Evolutionary conservation across 2,329 filamentous ascomycete species (phyloP).

Genomic region (Ceratocystis colombiana): DNA sequence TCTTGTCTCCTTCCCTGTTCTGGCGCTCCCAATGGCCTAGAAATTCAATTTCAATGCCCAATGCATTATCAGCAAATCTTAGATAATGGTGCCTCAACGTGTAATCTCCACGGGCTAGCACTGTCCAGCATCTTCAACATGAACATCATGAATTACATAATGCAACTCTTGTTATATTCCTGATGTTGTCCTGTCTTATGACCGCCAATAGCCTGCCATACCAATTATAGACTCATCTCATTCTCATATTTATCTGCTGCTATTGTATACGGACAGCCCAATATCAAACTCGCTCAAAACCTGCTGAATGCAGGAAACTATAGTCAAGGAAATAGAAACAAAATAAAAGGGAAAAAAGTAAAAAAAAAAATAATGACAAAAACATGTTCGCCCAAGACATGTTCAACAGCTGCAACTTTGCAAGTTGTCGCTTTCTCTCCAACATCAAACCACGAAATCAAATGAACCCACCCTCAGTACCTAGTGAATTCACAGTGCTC

Average conservation of each 20-base stretch:
- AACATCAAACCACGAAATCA: background rate
- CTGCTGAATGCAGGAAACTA: constrained; percentile 6
- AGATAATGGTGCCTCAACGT: no score
- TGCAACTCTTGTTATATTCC: background rate
- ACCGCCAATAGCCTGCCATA: background rate
- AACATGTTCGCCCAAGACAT: background rate
- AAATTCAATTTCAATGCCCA: no score
- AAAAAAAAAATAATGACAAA: background rate
- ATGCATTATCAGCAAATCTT: no score
- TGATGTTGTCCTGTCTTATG: background rate
- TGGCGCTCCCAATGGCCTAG: no score
- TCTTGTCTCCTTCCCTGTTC: no score
- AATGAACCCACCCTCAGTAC: constrained; percentile 21
- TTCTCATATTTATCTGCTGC: constrained; percentile 6
- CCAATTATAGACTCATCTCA: background rate
- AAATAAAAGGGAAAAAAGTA: background rate
- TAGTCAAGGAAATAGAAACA: constrained; percentile 17
- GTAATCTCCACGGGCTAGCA: no score
- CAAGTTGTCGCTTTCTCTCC: background rate
- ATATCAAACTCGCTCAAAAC: background rate
- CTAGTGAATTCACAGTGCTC: constrained; percentile 23
- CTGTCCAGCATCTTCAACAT: no score
- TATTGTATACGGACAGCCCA: constrained; percentile 12
- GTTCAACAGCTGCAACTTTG: no score
- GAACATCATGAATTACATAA: background rate